Conservation (phyloP, 2,329 filamentous ascomycete genomes). For the Anthostomella pinea region DNA sequence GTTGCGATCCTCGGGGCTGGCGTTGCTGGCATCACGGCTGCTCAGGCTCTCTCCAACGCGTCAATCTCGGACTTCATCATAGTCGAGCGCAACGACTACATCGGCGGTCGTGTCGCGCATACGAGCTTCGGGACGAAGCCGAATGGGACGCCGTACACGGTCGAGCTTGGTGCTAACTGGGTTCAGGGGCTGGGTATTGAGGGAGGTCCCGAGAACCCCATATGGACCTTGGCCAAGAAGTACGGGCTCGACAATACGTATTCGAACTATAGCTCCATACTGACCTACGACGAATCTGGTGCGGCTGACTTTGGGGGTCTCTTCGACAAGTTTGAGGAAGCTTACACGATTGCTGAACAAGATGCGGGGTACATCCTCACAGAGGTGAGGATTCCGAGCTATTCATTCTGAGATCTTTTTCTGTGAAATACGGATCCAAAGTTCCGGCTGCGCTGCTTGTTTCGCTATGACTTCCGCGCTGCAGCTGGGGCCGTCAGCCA, state of each 20-base stretch:
- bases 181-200: constrained; percentile 31
- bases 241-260: constrained; percentile 53
- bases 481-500: too few species aligned
- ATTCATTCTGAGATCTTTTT: too few species aligned
- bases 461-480: too few species aligned
- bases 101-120: constrained; percentile 62
- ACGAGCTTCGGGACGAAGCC: constrained; percentile 50
- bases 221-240: constrained; percentile 62
- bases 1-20: constrained; percentile 54
- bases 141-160: constrained; percentile 51
- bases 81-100: constrained; percentile 58
- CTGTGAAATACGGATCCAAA: too few species aligned
- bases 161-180: constrained; percentile 71
- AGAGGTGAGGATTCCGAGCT: too few species aligned
- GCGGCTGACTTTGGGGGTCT: constrained; percentile 47
- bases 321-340: constrained; percentile 48
- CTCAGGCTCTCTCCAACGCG: constrained; percentile 59
- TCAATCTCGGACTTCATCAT: constrained; percentile 64
- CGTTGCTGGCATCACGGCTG: constrained; percentile 61
- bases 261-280: constrained; percentile 57
- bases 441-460: too few species aligned
- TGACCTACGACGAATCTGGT: constrained; percentile 60
- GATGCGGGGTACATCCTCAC: constrained; percentile 56
- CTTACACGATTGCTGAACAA: constrained; percentile 43
- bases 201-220: constrained; percentile 52